Conservation (phyloP, 768 basidiomycete genomes). For the Lentinula raphanica region DNA sequence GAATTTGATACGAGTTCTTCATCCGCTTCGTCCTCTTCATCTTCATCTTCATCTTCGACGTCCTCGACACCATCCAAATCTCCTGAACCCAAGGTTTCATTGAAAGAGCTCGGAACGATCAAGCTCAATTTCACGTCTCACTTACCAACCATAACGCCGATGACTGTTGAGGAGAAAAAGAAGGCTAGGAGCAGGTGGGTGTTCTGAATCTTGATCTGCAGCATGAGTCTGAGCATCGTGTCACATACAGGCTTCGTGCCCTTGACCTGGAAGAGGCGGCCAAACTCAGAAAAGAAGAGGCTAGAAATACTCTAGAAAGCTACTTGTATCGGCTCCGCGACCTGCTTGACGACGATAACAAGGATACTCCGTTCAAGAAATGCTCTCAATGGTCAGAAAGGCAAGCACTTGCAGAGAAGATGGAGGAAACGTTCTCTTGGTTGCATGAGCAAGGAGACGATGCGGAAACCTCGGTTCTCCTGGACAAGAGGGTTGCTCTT, state of each 20-base stretch:
- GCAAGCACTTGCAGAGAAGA: constrained; percentile 52
- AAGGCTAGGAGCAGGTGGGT: constrained; percentile 66
- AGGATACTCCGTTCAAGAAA: constrained; percentile 73
- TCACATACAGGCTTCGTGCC: constrained; percentile 57
- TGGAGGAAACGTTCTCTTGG: constrained; percentile 80
- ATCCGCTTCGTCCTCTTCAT: constrained; percentile 23
- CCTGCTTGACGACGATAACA: constrained; percentile 62
- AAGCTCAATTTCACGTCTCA: constrained; percentile 56
- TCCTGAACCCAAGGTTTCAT: constrained; percentile 25
- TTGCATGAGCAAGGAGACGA: constrained; percentile 77
- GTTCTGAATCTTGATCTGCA: background rate
- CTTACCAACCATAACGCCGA: constrained; percentile 65
- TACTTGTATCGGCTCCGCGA: constrained; percentile 92
- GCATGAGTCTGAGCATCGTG: background rate
- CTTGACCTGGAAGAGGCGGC: constrained; percentile 74
- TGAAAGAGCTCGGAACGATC: constrained; percentile 53
- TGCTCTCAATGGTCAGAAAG: constrained; percentile 77
- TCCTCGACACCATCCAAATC: constrained; percentile 31
- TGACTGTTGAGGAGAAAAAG: constrained; percentile 75
- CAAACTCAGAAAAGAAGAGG: constrained; percentile 80
- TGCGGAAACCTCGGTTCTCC: constrained; percentile 71
- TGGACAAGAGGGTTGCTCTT: constrained; percentile 69
- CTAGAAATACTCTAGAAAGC: constrained; percentile 84
- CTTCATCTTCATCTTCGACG: constrained; percentile 31
- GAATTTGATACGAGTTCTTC: constrained; percentile 23